phyloP scores from a whole-genome alignment of 1,284 basidiomycete genomes.

The Rhodotorula sp. region DNA sequence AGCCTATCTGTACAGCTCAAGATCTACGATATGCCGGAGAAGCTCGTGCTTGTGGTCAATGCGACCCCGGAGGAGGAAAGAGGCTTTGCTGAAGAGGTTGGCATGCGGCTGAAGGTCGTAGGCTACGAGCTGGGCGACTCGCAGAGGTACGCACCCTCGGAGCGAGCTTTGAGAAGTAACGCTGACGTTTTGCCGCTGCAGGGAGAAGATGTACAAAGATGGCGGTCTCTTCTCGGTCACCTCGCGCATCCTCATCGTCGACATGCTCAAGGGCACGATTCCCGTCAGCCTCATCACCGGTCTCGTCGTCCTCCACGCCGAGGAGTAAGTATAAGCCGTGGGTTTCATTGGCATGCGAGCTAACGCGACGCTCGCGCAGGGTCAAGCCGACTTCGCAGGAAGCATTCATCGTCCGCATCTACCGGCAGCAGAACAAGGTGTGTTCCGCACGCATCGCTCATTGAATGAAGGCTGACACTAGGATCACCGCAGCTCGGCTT shows the following conservation, averaged over 20 bases:
- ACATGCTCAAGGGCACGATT: conserved; percentile 83
- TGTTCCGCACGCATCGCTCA: conserved; percentile 9
- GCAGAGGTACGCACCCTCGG: conserved; percentile 10
- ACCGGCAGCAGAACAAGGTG: conserved; percentile 74
- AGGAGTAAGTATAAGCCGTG: conserved; percentile 60
- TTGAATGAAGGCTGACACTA: background rate
- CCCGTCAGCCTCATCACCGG: conserved; percentile 84
- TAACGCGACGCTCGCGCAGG: conserved; percentile 51
- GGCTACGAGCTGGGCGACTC: conserved; percentile 76
- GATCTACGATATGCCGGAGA: conserved; percentile 85
- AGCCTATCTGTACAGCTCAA: conserved; percentile 56
- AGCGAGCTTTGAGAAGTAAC: too few relatives aligned
- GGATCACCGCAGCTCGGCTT: conserved; percentile 64
- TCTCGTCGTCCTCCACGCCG: conserved; percentile 89
- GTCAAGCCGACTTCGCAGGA: conserved; percentile 80
- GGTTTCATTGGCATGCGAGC: background rate
- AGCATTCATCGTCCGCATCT: conserved; percentile 81
- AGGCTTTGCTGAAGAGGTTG: conserved; percentile 87
- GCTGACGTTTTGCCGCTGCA: conserved; percentile 47
- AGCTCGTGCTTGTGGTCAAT: conserved; percentile 78
- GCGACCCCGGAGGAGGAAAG: conserved; percentile 82
- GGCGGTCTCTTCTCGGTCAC: conserved; percentile 91
- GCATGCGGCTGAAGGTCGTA: conserved; percentile 77
- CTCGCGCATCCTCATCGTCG: conserved; percentile 88
- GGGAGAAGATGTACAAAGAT: conserved; percentile 77